phyloP scores from a whole-genome alignment of 805 yeast species.

The Lipomyces chichibuensis region DNA sequence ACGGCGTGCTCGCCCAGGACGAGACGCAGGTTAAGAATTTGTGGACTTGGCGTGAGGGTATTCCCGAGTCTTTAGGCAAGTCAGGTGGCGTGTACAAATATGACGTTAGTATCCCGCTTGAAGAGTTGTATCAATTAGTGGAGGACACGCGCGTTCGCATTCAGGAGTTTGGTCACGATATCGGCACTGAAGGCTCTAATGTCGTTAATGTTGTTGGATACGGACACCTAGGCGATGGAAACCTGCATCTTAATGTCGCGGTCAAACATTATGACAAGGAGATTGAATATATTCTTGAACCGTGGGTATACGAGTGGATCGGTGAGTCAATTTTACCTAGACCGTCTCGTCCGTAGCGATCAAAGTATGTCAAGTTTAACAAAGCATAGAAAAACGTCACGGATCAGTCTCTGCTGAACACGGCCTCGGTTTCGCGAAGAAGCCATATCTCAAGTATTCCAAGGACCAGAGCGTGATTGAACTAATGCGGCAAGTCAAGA shows the following conservation, averaged over 20 bases:
- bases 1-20: slow-evolving; percentile 95
- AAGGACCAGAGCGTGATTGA: slow-evolving; percentile 71
- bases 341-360: background rate
- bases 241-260: slow-evolving; percentile 89
- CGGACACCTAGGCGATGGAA: slow-evolving; percentile 99
- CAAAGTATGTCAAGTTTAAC: slow-evolving; percentile 8
- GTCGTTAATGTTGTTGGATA: slow-evolving; percentile 91
- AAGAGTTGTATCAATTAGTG: slow-evolving; percentile 78
- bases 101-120: slow-evolving; percentile 89
- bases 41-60: slow-evolving; percentile 96
- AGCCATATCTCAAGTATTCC: slow-evolving; percentile 81
- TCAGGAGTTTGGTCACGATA: slow-evolving; percentile 60
- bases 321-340: slow-evolving; percentile 32
- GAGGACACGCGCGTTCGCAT: slow-evolving; percentile 72
- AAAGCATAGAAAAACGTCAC: slow-evolving; percentile 50
- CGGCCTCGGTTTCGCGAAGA: slow-evolving; percentile 96
- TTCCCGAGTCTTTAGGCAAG: slow-evolving; percentile 83
- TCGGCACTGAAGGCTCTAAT: slow-evolving; percentile 47
- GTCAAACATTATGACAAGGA: slow-evolving; percentile 79
- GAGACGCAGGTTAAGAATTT: slow-evolving; percentile 79
- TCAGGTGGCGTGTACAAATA: slow-evolving; percentile 96
- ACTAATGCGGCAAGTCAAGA: slow-evolving; percentile 76
- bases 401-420: slow-evolving; percentile 98
- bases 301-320: slow-evolving; percentile 94
- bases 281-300: slow-evolving; percentile 83